phyloP scores from a whole-genome alignment of 2,329 filamentous ascomycete species.

The Zymoseptoria brevis region DNA sequence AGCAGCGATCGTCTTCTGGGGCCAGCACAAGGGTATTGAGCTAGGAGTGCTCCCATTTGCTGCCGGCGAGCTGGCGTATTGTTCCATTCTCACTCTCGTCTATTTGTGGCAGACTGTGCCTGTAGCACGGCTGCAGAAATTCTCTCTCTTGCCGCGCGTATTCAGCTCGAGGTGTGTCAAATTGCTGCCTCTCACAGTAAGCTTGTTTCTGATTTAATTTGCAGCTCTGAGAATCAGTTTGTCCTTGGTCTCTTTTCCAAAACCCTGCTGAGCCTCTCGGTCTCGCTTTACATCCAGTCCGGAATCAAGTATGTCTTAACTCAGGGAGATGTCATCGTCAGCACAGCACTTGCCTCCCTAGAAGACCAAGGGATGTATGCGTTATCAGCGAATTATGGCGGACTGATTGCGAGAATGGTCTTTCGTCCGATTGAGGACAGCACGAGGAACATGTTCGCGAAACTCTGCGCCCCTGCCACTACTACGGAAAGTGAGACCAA shows the following conservation, averaged over 20 bases:
- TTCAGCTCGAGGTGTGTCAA: constrained; percentile 37
- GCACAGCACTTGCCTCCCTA: constrained; percentile 68
- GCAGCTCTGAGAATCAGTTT: constrained; percentile 37
- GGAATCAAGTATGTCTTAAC: constrained; percentile 88
- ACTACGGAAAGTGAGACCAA: constrained; percentile 33
- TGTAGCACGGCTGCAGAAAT: constrained; percentile 51
- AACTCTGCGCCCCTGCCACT: constrained; percentile 51
- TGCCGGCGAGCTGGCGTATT: constrained; percentile 73
- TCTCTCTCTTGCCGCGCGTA: constrained; percentile 56
- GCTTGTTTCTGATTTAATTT: constrained; percentile 17
- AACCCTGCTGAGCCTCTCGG: constrained; percentile 62
- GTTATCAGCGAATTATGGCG: constrained; percentile 85
- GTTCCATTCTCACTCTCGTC: constrained; percentile 56
- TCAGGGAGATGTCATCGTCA: constrained; percentile 85
- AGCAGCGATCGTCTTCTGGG: constrained; percentile 61
- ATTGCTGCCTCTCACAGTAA: constrained; percentile 16
- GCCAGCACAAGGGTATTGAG: constrained; percentile 44
- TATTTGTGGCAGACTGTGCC: constrained; percentile 58
- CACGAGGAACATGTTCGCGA: constrained; percentile 81
- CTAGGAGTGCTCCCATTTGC: constrained; percentile 83
- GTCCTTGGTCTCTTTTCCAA: constrained; percentile 57
- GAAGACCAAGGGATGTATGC: constrained; percentile 85
- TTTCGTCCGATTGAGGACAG: constrained; percentile 96
- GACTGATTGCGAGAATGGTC: constrained; percentile 75
- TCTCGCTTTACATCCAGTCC: constrained; percentile 81